phyloP scores from a whole-genome alignment of 192 early-diverging fungal species.

The Rhizoclosmatium sp. region DNA sequence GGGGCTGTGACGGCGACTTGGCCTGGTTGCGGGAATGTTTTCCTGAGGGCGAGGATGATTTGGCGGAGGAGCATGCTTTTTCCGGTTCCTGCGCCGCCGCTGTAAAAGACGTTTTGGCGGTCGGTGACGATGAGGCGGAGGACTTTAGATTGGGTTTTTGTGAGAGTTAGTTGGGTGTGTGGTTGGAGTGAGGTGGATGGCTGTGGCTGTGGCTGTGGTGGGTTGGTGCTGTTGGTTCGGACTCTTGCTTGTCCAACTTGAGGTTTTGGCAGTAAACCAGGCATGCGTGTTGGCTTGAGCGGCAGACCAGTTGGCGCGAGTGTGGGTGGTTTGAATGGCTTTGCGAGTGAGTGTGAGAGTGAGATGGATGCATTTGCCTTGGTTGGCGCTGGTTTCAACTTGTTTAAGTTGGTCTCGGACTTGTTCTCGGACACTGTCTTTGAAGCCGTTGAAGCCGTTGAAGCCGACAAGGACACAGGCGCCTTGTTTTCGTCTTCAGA shows the following conservation, averaged over 20 bases:
- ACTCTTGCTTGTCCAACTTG: background rate
- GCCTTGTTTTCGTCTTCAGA: slow-evolving; percentile 1
- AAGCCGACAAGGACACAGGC: background rate
- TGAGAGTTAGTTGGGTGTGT: background rate
- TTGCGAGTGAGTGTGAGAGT: too few species aligned
- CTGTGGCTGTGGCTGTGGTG: background rate
- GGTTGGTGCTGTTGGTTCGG: background rate
- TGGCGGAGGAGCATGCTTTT: slow-evolving; percentile 45
- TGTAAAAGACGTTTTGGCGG: slow-evolving; percentile 17
- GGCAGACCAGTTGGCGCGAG: background rate
- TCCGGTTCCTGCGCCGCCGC: slow-evolving; percentile 60
- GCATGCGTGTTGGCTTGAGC: background rate
- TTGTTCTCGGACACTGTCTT: background rate
- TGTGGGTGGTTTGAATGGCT: background rate
- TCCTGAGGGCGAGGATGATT: slow-evolving; percentile 45
- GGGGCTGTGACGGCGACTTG: slow-evolving; percentile 46
- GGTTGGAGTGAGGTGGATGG: background rate
- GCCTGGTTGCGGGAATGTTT: background rate
- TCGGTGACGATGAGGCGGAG: background rate
- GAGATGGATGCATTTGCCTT: background rate
- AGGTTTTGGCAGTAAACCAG: background rate
- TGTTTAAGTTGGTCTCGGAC: background rate
- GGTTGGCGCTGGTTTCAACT: background rate
- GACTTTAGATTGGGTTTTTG: background rate
- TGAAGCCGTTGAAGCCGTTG: background rate